phyloP scores from a whole-genome alignment of 768 basidiomycete species.

The Mycena belliarum region DNA sequence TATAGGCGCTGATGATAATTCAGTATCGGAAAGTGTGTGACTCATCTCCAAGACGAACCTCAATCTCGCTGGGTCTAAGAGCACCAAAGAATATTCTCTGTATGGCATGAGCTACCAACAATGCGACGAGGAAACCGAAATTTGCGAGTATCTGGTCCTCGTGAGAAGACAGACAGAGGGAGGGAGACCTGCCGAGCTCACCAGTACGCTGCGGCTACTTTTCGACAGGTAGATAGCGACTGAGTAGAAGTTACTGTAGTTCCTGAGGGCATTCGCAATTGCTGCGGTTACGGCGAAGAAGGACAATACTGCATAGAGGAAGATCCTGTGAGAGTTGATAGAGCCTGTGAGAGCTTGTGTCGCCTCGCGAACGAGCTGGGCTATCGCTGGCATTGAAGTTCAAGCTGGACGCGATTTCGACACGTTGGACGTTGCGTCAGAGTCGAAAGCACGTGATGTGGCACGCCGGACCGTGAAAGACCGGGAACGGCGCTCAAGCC shows the following conservation, averaged over 20 bases:
- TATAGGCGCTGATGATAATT: slow-evolving; percentile 72
- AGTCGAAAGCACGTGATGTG: no score
- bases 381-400: slow-evolving; percentile 41
- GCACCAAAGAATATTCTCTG: slow-evolving; percentile 92
- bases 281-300: slow-evolving; percentile 69
- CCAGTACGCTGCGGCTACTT: slow-evolving; percentile 91
- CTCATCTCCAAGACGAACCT: slow-evolving; percentile 54
- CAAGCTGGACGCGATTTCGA: neutral
- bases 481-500: no score
- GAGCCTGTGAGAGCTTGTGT: slow-evolving; percentile 50
- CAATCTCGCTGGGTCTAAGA: slow-evolving; percentile 84
- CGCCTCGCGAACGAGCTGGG: slow-evolving; percentile 52
- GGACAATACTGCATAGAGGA: slow-evolving; percentile 71
- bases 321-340: slow-evolving; percentile 61
- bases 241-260: slow-evolving; percentile 91
- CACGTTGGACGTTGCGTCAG: no score
- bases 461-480: no score
- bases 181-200: slow-evolving; percentile 36
- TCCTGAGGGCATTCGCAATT: slow-evolving; percentile 77
- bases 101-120: slow-evolving; percentile 74
- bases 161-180: neutral
- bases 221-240: slow-evolving; percentile 91
- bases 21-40: neutral
- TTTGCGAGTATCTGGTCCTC: slow-evolving; percentile 80
- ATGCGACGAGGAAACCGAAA: slow-evolving; percentile 76